Percentiles rank a stretch among this genome's conserved stretches.
These are phyloP conservation scores for Graphium sp. DNA, from an alignment of 2,329 filamentous ascomycete species.

Conservation along the genomic window DNA sequence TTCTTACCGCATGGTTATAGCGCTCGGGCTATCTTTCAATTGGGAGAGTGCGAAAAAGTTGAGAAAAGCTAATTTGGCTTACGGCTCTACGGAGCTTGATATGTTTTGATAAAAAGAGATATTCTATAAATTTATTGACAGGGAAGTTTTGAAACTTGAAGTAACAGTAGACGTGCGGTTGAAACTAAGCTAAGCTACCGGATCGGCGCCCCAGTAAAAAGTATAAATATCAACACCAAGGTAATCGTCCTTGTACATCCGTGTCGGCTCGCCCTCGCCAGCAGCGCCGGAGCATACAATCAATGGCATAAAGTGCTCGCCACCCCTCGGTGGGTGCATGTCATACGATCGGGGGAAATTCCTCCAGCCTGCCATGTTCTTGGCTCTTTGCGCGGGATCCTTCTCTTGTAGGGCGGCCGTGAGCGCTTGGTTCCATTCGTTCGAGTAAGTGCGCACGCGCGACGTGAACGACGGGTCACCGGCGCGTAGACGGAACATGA, in stretches of 20 bases:
- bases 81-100: too few species aligned
- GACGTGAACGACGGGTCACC: constrained; percentile 10
- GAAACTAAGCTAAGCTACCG: too few species aligned
- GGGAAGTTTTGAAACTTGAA: too few species aligned
- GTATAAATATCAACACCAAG: constrained; percentile 31
- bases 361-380: constrained; percentile 27
- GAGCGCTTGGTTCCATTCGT: constrained; percentile 28
- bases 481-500: constrained; percentile 21
- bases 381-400: constrained; percentile 16
- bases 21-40: too few species aligned
- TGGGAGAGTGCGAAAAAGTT: too few species aligned
- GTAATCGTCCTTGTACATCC: constrained; percentile 29
- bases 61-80: too few species aligned
- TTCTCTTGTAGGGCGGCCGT: constrained; percentile 19
- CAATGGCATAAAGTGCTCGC: constrained; percentile 43
- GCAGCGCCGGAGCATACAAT: constrained; percentile 37
- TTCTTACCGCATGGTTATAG: too few species aligned
- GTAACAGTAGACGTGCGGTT: too few species aligned
- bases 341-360: constrained; percentile 26
- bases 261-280: constrained; percentile 22
- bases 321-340: constrained; percentile 35
- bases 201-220: constrained; percentile 43
- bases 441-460: too few species aligned
- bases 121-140: too few species aligned
- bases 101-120: too few species aligned